Percentiles rank a stretch among this genome's conserved stretches.
Conservation (phyloP, 495 filamentous ascomycete genomes). For the Aspergillus diversus region DNA sequence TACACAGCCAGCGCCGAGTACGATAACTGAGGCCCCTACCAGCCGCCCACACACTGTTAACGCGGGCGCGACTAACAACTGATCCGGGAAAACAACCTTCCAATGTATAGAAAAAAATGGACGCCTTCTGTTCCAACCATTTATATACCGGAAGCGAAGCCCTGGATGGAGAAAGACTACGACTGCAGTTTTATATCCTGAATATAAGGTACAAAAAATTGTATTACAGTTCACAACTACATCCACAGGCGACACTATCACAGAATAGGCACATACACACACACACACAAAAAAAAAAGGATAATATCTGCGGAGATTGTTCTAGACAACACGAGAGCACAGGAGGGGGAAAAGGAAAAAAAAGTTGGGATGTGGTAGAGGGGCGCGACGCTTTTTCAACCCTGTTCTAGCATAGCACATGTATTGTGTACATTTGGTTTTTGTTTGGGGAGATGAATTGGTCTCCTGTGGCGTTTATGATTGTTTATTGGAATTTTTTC, state of each 20-base stretch:
- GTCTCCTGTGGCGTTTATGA: too few species aligned
- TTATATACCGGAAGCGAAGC: too few species aligned
- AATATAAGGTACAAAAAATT: conserved; percentile 44
- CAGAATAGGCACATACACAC: conserved; percentile 40
- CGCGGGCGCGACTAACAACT: too few species aligned
- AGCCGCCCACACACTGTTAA: too few species aligned
- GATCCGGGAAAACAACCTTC: too few species aligned
- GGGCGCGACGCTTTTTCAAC: conserved; percentile 29
- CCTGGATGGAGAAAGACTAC: not conserved
- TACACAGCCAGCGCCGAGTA: too few species aligned
- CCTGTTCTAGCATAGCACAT: conserved; percentile 49
- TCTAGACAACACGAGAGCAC: conserved; percentile 12
- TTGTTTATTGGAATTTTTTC: not conserved
- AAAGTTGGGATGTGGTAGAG: conserved; percentile 3
- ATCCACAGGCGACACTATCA: conserved; percentile 42
- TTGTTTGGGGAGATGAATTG: conserved; percentile 5
- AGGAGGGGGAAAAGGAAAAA: conserved; percentile 5
- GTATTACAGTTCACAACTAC: conserved; percentile 54
- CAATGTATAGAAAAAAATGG: too few species aligned
- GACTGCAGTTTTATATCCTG: not conserved
- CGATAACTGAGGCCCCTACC: too few species aligned
- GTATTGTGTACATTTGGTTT: conserved; percentile 46
- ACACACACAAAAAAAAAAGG: conserved; percentile 41
- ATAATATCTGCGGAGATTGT: conserved; percentile 23
- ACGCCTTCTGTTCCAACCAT: too few species aligned